Conservation (phyloP, 2,329 filamentous ascomycete species). For the Byssochlamys sp. region DNA sequence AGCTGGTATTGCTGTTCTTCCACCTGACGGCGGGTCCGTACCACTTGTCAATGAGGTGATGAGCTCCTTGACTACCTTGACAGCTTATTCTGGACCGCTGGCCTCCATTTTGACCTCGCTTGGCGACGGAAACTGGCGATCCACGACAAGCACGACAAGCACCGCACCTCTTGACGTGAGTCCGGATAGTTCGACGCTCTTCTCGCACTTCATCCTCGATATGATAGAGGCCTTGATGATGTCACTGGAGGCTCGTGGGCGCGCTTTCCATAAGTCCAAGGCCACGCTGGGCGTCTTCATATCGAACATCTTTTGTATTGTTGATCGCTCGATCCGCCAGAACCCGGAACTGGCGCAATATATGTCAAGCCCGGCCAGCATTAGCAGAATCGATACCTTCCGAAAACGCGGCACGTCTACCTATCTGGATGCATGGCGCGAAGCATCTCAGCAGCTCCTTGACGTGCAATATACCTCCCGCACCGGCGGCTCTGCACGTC, state of each 20-base stretch:
- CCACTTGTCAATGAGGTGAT: slow-evolving; percentile 76
- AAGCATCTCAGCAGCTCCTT: slow-evolving; percentile 72
- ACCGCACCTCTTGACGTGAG: slow-evolving; percentile 75
- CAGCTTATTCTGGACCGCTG: slow-evolving; percentile 73
- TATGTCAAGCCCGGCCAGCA: slow-evolving; percentile 52
- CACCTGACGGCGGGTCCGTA: slow-evolving; percentile 67
- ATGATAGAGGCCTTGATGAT: slow-evolving; percentile 73
- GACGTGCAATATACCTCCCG: slow-evolving; percentile 89
- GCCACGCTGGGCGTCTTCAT: slow-evolving; percentile 77
- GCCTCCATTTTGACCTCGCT: slow-evolving; percentile 84
- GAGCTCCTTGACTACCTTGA: slow-evolving; percentile 75
- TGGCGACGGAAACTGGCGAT: slow-evolving; percentile 81
- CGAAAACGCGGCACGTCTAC: slow-evolving; percentile 73
- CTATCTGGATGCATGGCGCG: slow-evolving; percentile 81
- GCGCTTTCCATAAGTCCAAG: slow-evolving; percentile 64
- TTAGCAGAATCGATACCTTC: slow-evolving; percentile 65
- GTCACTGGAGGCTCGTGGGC: slow-evolving; percentile 65
- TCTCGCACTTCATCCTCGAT: slow-evolving; percentile 81
- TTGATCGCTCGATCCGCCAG: slow-evolving; percentile 72
- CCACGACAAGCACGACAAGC: slow-evolving; percentile 52
- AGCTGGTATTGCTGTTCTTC: slow-evolving; percentile 55
- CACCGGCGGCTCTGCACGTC: slow-evolving; percentile 45
- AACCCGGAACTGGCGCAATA: slow-evolving; percentile 65
- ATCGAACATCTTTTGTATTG: slow-evolving; percentile 73
- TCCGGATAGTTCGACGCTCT: slow-evolving; percentile 77